A percentile compares a stretch with the other conserved stretches of the same genome.
phyloP scores from a whole-genome alignment of 345 rosid genomes.

The Turritis glabra region DNA sequence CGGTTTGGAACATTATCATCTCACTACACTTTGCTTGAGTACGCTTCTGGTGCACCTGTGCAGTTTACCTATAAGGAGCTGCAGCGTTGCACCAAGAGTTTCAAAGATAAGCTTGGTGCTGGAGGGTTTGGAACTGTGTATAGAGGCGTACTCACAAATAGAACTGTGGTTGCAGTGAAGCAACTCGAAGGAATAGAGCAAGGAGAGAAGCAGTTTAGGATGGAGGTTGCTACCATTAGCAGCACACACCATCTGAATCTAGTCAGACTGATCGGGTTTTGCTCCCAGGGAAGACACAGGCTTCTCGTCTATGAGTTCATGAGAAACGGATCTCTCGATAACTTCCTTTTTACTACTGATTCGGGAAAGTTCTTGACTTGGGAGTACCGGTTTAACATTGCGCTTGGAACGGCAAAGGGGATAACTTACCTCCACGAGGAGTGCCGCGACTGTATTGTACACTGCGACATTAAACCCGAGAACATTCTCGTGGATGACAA shows the following conservation, averaged over 20 bases:
- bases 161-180: constrained; percentile 57
- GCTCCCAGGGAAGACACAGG: constrained; percentile 61
- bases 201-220: constrained; percentile 65
- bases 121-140: constrained; percentile 74
- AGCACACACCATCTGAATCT: constrained; percentile 71
- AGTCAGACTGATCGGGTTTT: constrained; percentile 64
- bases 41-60: constrained; percentile 61
- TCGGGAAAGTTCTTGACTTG: constrained; percentile 48
- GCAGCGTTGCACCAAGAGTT: constrained; percentile 50
- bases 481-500: constrained; percentile 58
- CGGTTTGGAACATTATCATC: constrained; percentile 45
- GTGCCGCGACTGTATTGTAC: constrained; percentile 61
- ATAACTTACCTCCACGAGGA: constrained; percentile 71
- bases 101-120: constrained; percentile 56
- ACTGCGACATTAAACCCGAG: constrained; percentile 61
- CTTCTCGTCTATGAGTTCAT: constrained; percentile 70
- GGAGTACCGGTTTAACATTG: constrained; percentile 57
- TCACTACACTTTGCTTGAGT: constrained; percentile 54
- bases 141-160: constrained; percentile 52
- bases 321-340: constrained; percentile 66
- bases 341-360: constrained; percentile 45
- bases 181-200: constrained; percentile 62
- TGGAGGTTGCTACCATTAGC: constrained; percentile 71
- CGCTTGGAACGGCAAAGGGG: constrained; percentile 62
- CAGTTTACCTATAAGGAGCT: constrained; percentile 62